Base-by-base conservation (phyloP, 305 asterid genomes). In the Fraxinus velutina region DNA sequence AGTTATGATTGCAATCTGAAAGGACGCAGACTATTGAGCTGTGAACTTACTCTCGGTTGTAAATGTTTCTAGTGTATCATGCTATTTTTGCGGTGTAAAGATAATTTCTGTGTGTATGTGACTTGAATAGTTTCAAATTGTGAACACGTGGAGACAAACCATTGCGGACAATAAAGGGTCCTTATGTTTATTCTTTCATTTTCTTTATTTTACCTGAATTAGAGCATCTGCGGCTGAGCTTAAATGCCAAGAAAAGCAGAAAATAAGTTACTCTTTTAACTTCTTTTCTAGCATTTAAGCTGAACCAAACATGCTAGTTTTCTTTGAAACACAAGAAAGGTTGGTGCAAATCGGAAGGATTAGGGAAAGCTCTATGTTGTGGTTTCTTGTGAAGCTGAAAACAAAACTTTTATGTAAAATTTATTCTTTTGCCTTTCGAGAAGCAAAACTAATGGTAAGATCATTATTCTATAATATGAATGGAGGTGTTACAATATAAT, bases 191-290 rank as follows among this genome's bases (percentile, higher is more conserved):
- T 44, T 47, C 57, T 47, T 47, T 47, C 57, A 12, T 3, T 47
- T 12, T 47, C 1, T 47, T 12, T 47, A 13, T 2, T 24, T 30
- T 42, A 88, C 88, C 86, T 84, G 89, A 80, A 86, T 12, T 21
- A 84, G 50, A 39, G 50, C 15, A 39, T 39, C 2, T 39, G 50
- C 15, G 50, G 50, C 50, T 39, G 50, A 39, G 50, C 50, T 39
- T 39, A 39, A 39, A 39, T 39, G 50, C 15, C 12, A 9, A 39
- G 50, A 9, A 12, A 39, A 39, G 50, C 15, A 39, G 15, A 39
- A 39, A 39, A 39, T 39, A 9, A 39, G 47, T 37, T 37, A 27
- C 50, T 39, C 12, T 7, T 37, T 37, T 27, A 39, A 39, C 13
- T 39, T 2, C 50, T 9, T 39, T 39, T 37, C 3, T 39, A 39